Base-by-base conservation (phyloP, 257 asterid species). In the Oldenlandia corymbosa region DNA sequence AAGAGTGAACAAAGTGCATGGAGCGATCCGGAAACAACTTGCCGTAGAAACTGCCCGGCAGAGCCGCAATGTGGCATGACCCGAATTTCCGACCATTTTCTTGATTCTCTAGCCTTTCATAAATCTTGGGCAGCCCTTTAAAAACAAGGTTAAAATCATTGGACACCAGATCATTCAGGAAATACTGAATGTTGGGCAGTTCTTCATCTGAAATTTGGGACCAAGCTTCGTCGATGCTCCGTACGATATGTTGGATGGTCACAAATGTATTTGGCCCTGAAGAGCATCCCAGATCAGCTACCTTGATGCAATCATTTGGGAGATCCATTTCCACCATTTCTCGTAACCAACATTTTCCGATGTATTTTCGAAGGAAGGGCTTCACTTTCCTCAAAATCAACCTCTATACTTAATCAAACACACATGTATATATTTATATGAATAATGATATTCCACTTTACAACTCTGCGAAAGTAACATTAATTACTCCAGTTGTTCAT, bases 241-340 rank as follows among this genome's bases (percentile, higher is more conserved):
- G 10, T 28, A 62, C n/a, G 7, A 69, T 62, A 7, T 41, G 11
- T 5, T 32, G 21, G 0, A 20, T 1, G 2, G 64, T 10, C 2
- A 71, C 12, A 4, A 64, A 49, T 7, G 70, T 20, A 48, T 71
- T 71, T 1, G 71, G 75, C 14, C 75, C 62, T 3, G 71, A 71
- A 0, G 75, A 64, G 24, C 75, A 71, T 1, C 75, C 75, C 56
- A 71, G 26, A 21, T 71, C 71, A 0, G 57, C 70, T 5, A 64
- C 54, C 17, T 16, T 71, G 10, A 64, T 24, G 48, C 71, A 54
- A 10, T 46, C 9, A 23, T 18, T 8, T n/a, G 6, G 24, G 36
- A 10, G 11, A 34, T 3, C 9, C 6, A 34, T 34, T 2, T 17
- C 2, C 34, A 1, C 24, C 20, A 11, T 17, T 11, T 17, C n/a